These are phyloP conservation scores for Thuja plicata DNA, from an alignment of 83 land plant genomes.

Conservation along the genomic window DNA sequence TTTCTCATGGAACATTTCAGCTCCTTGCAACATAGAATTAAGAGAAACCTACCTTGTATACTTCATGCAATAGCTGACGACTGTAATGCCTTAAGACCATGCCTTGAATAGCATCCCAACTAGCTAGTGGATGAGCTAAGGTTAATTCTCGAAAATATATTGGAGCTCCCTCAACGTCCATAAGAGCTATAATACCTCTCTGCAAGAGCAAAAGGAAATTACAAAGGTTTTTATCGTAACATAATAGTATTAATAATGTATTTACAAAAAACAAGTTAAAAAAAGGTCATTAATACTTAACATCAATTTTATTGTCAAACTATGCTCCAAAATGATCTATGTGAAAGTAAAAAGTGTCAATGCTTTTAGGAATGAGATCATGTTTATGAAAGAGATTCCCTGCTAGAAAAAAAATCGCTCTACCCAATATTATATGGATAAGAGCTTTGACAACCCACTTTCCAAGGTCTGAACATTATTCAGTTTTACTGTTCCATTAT, in stretches of 20 bases:
- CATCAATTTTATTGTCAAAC: neutral
- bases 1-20: neutral
- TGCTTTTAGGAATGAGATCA: neutral
- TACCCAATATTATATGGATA: neutral
- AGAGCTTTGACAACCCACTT: neutral
- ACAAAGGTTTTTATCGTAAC: neutral
- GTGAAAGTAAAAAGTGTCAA: neutral
- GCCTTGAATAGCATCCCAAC: slow-evolving; percentile 76
- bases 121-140: slow-evolving; percentile 81
- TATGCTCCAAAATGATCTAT: neutral
- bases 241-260: neutral
- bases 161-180: slow-evolving; percentile 90
- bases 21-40: neutral
- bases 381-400: neutral
- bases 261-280: neutral
- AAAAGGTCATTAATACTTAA: neutral
- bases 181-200: slow-evolving; percentile 93
- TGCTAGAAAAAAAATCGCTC: neutral
- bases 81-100: slow-evolving; percentile 82
- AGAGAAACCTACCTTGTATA: slow-evolving; percentile 73
- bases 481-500: neutral
- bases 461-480: neutral
- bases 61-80: slow-evolving; percentile 85
- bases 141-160: slow-evolving; percentile 63
- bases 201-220: slow-evolving; percentile 22